These are phyloP conservation scores for Dichotomopilus funicola DNA, from an alignment of 2,329 filamentous ascomycete genomes.

Conservation along the genomic window DNA sequence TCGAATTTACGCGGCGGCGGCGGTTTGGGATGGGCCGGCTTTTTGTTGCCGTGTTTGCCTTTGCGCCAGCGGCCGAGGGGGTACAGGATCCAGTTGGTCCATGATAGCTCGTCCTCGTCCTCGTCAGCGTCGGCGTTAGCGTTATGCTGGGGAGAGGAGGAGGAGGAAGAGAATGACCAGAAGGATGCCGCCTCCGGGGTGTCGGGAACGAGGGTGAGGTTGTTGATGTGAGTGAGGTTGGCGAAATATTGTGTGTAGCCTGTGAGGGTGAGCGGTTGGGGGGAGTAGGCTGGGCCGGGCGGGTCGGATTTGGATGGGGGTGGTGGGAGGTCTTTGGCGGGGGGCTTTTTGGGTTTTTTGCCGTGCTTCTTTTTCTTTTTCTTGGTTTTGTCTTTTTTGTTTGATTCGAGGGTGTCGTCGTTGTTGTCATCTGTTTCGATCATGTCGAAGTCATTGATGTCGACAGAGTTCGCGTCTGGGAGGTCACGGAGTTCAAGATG, in stretches of 20 bases:
- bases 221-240: slow-evolving; percentile 87
- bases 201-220: slow-evolving; percentile 30
- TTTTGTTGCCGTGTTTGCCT: slow-evolving; percentile 56
- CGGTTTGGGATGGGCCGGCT: slow-evolving; percentile 38
- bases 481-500: slow-evolving; percentile 24
- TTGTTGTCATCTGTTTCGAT: slow-evolving; percentile 12
- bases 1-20: slow-evolving; percentile 58
- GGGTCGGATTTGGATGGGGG: slow-evolving; percentile 65
- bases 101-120: slow-evolving; percentile 37
- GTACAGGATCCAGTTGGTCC: slow-evolving; percentile 16
- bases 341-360: slow-evolving; percentile 32
- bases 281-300: slow-evolving; percentile 85
- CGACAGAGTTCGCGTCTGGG: slow-evolving; percentile 14
- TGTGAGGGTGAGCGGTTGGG: slow-evolving; percentile 70
- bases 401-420: slow-evolving; percentile 30
- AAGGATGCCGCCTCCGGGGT: too few relatives aligned
- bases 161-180: background rate
- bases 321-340: slow-evolving; percentile 57
- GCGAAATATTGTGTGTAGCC: slow-evolving; percentile 89
- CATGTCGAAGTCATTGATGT: slow-evolving; percentile 11
- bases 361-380: slow-evolving; percentile 35
- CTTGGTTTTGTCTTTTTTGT: slow-evolving; percentile 40
- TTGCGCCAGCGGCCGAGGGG: slow-evolving; percentile 48
- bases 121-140: background rate
- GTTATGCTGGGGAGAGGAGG: background rate